Evolutionary conservation across 2,329 filamentous ascomycete genomes (phyloP).

Genomic region (Colletotrichum horii): DNA sequence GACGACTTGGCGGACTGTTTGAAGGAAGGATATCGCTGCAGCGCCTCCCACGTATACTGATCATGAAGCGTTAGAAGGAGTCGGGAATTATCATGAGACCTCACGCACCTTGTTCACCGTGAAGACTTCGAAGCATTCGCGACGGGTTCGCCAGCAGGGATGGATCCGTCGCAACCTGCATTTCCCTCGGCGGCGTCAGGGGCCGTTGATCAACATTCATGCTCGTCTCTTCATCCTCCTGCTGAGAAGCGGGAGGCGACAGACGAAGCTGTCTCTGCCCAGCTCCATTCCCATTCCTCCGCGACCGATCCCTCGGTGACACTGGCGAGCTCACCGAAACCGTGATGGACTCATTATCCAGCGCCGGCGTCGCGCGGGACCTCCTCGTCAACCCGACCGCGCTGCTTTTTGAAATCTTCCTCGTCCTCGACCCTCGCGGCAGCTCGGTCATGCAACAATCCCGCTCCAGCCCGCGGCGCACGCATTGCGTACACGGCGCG

Average conservation of each 20-base stretch:
- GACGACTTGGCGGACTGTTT: background rate
- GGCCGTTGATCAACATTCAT: background rate
- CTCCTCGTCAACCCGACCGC: background rate
- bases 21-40: background rate
- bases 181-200: background rate
- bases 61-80: rapidly evolving
- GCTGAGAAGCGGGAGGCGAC: background rate
- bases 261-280: background rate
- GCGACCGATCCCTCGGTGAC: background rate
- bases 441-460: background rate
- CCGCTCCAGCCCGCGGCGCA: constrained; percentile 39
- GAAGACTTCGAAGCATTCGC: background rate
- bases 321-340: background rate
- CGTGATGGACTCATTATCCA: background rate
- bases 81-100: rapidly evolving
- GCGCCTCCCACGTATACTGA: background rate
- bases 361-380: background rate
- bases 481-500: constrained; percentile 53
- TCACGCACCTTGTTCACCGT: background rate
- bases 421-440: background rate
- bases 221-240: background rate
- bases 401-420: background rate
- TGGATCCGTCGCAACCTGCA: background rate
- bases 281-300: background rate
- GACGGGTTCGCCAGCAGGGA: background rate